phyloP scores from a whole-genome alignment of 2,329 filamentous ascomycete genomes.

The Aspergillus sojae region DNA sequence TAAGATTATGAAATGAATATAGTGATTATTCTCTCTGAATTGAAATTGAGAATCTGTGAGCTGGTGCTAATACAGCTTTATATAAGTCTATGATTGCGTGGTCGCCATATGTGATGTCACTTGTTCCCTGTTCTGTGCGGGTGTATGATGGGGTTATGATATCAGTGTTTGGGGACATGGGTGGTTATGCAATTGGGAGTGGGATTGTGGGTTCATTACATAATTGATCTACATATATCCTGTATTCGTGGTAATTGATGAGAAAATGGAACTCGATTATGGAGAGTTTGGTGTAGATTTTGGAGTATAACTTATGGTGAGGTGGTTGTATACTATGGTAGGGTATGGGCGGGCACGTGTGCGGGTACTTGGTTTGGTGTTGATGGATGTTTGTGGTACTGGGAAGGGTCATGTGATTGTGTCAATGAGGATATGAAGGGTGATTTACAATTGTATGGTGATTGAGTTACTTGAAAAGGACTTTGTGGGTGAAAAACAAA shows the following conservation, averaged over 20 bases:
- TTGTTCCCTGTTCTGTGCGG: neutral
- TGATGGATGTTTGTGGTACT: too few species aligned
- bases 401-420: too few species aligned
- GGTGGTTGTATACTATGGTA: neutral
- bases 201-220: neutral
- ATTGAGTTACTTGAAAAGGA: too few species aligned
- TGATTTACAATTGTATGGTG: too few species aligned
- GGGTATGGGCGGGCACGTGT: neutral
- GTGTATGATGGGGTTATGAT: slow-evolving; percentile 16
- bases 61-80: neutral
- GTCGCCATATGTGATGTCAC: slow-evolving; percentile 15
- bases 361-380: neutral
- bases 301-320: too few species aligned
- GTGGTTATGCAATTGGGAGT: neutral
- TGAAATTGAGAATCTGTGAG: too few species aligned
- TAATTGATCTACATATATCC: neutral
- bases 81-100: neutral
- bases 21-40: too few species aligned
- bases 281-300: too few species aligned
- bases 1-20: too few species aligned
- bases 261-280: too few species aligned
- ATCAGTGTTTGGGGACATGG: slow-evolving; percentile 8
- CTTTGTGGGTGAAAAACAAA: neutral
- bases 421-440: too few species aligned
- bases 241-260: too few species aligned